Base-by-base conservation (phyloP, 148 eudicot genomes). In the Persicaria tinctoria region DNA sequence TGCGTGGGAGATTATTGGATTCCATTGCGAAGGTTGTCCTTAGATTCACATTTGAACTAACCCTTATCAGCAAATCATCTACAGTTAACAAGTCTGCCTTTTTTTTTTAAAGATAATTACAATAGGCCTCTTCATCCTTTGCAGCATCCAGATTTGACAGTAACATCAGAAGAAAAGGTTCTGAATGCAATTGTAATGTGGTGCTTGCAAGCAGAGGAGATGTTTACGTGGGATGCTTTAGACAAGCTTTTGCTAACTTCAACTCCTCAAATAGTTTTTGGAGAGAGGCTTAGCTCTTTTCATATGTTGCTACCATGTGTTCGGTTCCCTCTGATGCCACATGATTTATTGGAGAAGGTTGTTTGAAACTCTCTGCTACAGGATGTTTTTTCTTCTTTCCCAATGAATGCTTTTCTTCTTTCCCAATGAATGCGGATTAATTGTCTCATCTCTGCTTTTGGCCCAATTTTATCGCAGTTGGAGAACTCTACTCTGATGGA, bases 121-220 rank as follows among this genome's bases (percentile, higher is more conserved):
- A 73, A 80, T 75, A 80, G 70, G 79, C 45, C 79, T 49, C 23
- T 79, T 81, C 62, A 66, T 76, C 66, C 66, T 84, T 89, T 92
- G 91, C 98, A 94, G 98, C 97, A 87, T 91, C 90, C 86, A 70
- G 91, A 94, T 77, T 80, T 94, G 91, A 88, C 96, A 14, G 96
- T 94, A 60, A 94, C 96, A 72, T 91, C 95, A 51, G 98, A 94
- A 78, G 98, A 91, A 83, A 86, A 87, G 82, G 90, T 94, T 76
- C 87, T 94, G 72, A 91, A 85, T 85, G 97, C 95, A 44, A 87
- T 94, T 76, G 79, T 94, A 57, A 57, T 86, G 54, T 94, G 97
- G 97, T 78, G 93, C 79, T 76, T 82, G 80, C 84, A 89, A 85
- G 88, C 91, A 70, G 81, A 86, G 75, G 91, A 86, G 74, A 78